Percentiles rank a stretch among this genome's conserved stretches.
Conservation (phyloP, 73 alveolate species). For the Stentor coeruleus region DNA sequence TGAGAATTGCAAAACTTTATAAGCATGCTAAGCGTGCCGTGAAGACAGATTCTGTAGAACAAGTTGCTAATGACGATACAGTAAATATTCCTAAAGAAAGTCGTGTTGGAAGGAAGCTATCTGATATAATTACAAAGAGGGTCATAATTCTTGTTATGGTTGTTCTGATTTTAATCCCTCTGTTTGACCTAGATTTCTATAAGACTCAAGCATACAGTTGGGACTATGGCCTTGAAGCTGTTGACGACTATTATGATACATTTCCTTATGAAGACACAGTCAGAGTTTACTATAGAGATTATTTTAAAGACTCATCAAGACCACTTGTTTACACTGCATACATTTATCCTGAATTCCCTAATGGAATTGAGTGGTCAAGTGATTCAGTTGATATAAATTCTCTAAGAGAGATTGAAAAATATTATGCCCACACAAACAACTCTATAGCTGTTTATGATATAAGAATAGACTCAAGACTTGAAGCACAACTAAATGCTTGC, state of each 20-base stretch:
- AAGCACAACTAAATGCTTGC: conserved; percentile 32
- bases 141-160: conserved; percentile 53
- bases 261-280: not conserved
- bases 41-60: not conserved
- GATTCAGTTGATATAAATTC: not conserved
- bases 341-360: too few species aligned
- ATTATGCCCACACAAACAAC: not conserved
- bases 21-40: conserved; percentile 5
- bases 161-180: conserved; percentile 48
- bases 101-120: conserved; percentile 42
- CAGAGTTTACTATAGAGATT: not conserved
- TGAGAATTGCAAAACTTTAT: conserved; percentile 36
- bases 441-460: conserved; percentile 19
- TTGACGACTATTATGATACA: not conserved
- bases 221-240: conserved; percentile 3
- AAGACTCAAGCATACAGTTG: not conserved
- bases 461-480: conserved; percentile 19
- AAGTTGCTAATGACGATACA: not conserved
- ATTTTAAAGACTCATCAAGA: not conserved
- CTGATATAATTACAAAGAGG: conserved; percentile 57
- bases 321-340: not conserved
- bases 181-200: conserved; percentile 28
- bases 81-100: conserved; percentile 43
- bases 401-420: conserved; percentile 20
- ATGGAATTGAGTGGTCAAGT: not conserved